Conservation (phyloP, 768 basidiomycete species). For the Lentinus brumalis region DNA sequence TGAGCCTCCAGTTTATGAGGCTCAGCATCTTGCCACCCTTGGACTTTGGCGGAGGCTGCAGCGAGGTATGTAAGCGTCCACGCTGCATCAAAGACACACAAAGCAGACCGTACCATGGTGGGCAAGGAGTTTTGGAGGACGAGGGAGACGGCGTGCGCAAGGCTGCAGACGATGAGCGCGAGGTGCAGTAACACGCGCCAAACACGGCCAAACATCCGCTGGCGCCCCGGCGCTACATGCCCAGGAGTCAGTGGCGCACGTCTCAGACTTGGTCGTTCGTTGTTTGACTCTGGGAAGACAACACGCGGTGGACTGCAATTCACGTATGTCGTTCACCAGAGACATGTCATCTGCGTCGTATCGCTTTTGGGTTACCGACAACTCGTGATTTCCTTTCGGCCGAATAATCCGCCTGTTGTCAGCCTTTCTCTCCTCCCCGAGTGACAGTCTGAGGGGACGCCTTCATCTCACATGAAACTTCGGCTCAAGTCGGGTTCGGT, state of each 20-base stretch:
- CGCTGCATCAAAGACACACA: neutral
- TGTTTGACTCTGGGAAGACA: neutral
- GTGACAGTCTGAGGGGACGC: too few species aligned
- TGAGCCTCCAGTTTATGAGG: constrained; percentile 97
- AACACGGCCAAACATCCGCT: constrained; percentile 36
- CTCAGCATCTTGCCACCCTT: constrained; percentile 98
- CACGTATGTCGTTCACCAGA: neutral
- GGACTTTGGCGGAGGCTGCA: constrained; percentile 92
- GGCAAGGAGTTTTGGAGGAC: constrained; percentile 31
- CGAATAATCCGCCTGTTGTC: too few species aligned
- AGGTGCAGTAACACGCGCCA: constrained; percentile 23
- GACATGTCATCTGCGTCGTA: too few species aligned
- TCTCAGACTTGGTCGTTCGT: neutral
- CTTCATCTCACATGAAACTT: too few species aligned
- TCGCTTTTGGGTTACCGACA: too few species aligned
- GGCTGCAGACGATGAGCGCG: constrained; percentile 20
- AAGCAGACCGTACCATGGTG: constrained; percentile 54
- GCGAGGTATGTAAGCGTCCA: neutral
- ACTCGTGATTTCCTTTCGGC: too few species aligned
- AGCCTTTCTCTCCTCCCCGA: too few species aligned
- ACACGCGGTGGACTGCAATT: neutral
- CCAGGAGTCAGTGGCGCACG: neutral
- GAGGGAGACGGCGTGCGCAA: constrained; percentile 28
- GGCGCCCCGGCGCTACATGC: neutral
- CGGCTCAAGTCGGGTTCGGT: too few species aligned